These are phyloP conservation scores for Botrytis byssoidea DNA, from an alignment of 2,329 filamentous ascomycete species.

Conservation along the genomic window DNA sequence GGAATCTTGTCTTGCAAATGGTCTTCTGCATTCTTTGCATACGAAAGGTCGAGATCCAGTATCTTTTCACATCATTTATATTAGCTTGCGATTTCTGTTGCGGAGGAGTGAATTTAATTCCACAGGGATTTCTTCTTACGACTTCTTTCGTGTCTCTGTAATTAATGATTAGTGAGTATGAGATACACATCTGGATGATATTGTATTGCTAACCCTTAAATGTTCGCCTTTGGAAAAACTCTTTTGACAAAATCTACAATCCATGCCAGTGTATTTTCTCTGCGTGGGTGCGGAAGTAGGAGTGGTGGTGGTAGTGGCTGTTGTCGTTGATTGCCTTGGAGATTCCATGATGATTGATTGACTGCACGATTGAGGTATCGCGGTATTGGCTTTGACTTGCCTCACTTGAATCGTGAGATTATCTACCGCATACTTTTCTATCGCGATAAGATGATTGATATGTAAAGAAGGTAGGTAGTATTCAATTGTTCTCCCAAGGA, in stretches of 20 bases:
- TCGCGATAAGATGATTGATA: neutral
- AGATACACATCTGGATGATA: constrained; percentile 3
- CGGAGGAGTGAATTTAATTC: neutral
- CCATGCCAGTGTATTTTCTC: constrained; percentile 27
- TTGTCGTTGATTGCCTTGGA: neutral
- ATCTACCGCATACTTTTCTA: neutral
- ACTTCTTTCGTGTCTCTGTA: constrained; percentile 16
- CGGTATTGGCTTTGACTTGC: neutral
- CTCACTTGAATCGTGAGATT: neutral
- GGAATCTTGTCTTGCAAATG: constrained; percentile 46
- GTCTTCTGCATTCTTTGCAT: constrained; percentile 43
- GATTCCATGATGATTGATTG: neutral
- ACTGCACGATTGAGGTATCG: neutral
- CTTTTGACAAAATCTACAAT: constrained; percentile 44
- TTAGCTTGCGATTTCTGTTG: constrained; percentile 28
- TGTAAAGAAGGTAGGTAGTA: neutral
- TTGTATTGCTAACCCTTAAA: constrained; percentile 37
- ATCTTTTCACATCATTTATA: constrained; percentile 19
- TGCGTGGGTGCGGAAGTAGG: neutral
- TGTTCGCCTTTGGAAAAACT: constrained; percentile 45
- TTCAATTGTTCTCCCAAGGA: neutral
- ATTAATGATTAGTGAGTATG: neutral
- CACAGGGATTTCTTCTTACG: constrained; percentile 8
- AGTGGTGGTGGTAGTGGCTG: neutral
- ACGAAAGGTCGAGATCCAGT: constrained; percentile 39